These are phyloP conservation scores for Candida orba DNA, from an alignment of 805 yeast genomes.

Conservation along the genomic window DNA sequence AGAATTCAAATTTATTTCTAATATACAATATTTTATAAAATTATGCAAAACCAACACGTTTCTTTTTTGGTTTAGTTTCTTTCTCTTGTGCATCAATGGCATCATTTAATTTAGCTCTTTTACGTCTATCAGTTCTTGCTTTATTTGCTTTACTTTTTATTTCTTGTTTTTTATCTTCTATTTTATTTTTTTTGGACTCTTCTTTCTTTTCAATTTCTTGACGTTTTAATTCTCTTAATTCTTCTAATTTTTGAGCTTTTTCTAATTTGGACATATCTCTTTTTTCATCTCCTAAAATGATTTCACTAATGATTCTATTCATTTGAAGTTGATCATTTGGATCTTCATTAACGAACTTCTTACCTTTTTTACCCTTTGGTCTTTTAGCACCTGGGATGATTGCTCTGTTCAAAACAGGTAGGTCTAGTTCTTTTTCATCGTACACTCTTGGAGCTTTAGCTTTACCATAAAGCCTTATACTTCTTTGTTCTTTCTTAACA, in stretches of 20 bases:
- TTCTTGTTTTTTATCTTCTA: conserved; percentile 74
- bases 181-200: conserved; percentile 53
- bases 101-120: conserved; percentile 29
- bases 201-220: conserved; percentile 85
- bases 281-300: conserved; percentile 75
- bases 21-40: background rate
- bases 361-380: conserved; percentile 79
- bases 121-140: conserved; percentile 66
- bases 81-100: conserved; percentile 15
- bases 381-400: conserved; percentile 79
- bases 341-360: conserved; percentile 66
- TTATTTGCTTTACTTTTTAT: conserved; percentile 63
- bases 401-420: conserved; percentile 78
- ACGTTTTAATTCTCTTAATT: conserved; percentile 77
- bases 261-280: conserved; percentile 84
- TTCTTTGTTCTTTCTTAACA: conserved; percentile 61
- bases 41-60: conserved; percentile 45
- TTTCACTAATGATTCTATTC: conserved; percentile 66
- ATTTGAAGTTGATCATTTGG: conserved; percentile 44
- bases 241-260: conserved; percentile 82
- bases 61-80: conserved; percentile 24
- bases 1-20: background rate
- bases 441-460: conserved; percentile 41
- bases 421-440: conserved; percentile 69
- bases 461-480: conserved; percentile 59